Percentiles rank a stretch among this genome's conserved stretches.
These are phyloP conservation scores for Puccinia triticina DNA, from an alignment of 1,284 basidiomycete species.

Conservation along the genomic window DNA sequence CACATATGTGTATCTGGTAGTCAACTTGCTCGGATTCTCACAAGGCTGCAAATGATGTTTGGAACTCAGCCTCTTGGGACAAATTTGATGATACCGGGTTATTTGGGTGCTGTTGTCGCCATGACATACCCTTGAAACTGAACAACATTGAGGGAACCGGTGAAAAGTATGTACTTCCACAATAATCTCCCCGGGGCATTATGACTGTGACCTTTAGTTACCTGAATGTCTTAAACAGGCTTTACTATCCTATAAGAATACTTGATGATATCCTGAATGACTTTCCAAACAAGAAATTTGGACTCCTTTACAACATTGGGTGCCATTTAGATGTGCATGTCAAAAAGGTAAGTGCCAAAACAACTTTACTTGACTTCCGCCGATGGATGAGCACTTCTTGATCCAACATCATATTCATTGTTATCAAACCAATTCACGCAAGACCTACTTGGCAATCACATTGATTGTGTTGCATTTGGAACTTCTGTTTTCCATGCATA, in stretches of 20 bases:
- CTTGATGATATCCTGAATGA: neutral
- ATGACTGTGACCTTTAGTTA: neutral
- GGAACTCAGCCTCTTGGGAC: neutral
- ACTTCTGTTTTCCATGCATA: constrained; percentile 49
- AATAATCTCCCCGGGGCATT: neutral
- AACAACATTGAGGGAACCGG: constrained; percentile 6
- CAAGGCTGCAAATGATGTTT: neutral
- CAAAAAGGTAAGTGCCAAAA: constrained; percentile 17
- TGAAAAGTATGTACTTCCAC: neutral
- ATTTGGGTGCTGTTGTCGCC: neutral
- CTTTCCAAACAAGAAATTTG: neutral
- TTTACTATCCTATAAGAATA: constrained; percentile 16
- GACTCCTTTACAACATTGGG: constrained; percentile 20
- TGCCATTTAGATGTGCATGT: constrained; percentile 19
- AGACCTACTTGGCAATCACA: neutral
- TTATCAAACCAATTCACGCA: neutral
- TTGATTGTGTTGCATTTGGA: neutral
- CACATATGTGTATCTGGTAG: neutral
- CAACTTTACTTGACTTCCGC: too few relatives aligned
- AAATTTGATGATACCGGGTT: constrained; percentile 24
- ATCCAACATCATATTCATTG: neutral
- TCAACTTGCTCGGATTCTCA: constrained; percentile 25
- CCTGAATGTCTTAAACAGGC: neutral
- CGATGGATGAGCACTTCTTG: neutral
- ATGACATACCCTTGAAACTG: constrained; percentile 1